Evolutionary conservation across 768 basidiomycete genomes (phyloP).

Genomic region (Mycena belliarum): DNA sequence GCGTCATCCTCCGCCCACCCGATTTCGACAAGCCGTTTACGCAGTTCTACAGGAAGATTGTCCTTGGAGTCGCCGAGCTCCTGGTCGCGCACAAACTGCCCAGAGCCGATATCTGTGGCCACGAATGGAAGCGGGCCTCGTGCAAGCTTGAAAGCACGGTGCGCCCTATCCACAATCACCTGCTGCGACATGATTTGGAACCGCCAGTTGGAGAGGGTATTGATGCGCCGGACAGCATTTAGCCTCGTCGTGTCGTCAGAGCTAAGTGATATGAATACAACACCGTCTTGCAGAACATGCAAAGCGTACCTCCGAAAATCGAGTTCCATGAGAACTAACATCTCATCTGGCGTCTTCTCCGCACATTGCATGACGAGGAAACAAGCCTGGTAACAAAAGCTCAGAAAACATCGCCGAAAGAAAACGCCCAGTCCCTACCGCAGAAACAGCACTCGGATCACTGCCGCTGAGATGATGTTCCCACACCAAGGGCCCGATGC

Average conservation of each 20-base stretch:
- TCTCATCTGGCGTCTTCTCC: slow-evolving; percentile 56
- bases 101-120: slow-evolving; percentile 73
- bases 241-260: slow-evolving; percentile 49
- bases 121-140: slow-evolving; percentile 74
- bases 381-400: slow-evolving; percentile 44
- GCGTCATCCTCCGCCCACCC: slow-evolving; percentile 71
- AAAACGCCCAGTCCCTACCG: slow-evolving; percentile 41
- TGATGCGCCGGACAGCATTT: slow-evolving; percentile 55
- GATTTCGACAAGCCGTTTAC: slow-evolving; percentile 67
- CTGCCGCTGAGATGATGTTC: slow-evolving; percentile 45
- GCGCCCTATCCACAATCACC: slow-evolving; percentile 57
- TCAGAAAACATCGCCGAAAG: neutral
- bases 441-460: slow-evolving; percentile 44
- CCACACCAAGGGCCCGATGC: slow-evolving; percentile 62
- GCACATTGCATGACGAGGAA: slow-evolving; percentile 75
- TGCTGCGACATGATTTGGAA: slow-evolving; percentile 68
- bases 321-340: slow-evolving; percentile 50
- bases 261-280: slow-evolving; percentile 34
- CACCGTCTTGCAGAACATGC: neutral
- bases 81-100: slow-evolving; percentile 55
- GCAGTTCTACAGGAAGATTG: slow-evolving; percentile 63
- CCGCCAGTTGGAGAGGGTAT: slow-evolving; percentile 63
- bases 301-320: slow-evolving; percentile 54
- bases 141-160: slow-evolving; percentile 71
- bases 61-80: slow-evolving; percentile 50